Percentiles rank a stretch among this genome's conserved stretches.
These are phyloP conservation scores for Tolypocladium album DNA, from an alignment of 2,329 filamentous ascomycete genomes.

Conservation along the genomic window DNA sequence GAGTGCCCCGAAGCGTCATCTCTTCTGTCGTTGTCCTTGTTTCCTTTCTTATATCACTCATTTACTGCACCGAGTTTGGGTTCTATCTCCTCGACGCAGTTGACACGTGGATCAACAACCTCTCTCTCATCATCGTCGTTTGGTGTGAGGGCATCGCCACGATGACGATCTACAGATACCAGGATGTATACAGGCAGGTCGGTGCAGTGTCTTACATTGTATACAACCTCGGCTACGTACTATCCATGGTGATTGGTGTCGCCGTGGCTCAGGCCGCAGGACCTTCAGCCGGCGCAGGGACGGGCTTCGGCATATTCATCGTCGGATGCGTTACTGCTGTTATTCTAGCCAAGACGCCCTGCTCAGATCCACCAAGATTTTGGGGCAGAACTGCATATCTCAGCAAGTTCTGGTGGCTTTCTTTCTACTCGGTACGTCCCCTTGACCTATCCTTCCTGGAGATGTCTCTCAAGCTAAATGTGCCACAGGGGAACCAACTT, in stretches of 20 bases:
- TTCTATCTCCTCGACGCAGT: slow-evolving; percentile 40
- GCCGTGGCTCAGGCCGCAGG: slow-evolving; percentile 31
- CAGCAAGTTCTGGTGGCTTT: slow-evolving; percentile 32
- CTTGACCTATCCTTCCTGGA: neutral
- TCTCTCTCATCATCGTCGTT: slow-evolving; percentile 39
- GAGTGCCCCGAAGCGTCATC: slow-evolving; percentile 26
- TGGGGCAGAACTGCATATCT: slow-evolving; percentile 26
- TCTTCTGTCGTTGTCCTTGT: slow-evolving; percentile 33
- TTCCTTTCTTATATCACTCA: slow-evolving; percentile 36
- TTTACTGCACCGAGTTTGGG: slow-evolving; percentile 32
- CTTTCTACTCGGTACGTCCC: neutral
- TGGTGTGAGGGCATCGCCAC: slow-evolving; percentile 37
- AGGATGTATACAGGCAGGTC: slow-evolving; percentile 29
- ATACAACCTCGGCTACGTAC: slow-evolving; percentile 37
- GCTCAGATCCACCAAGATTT: slow-evolving; percentile 25
- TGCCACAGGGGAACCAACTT: slow-evolving; percentile 36
- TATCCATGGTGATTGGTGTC: slow-evolving; percentile 35
- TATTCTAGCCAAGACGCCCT: slow-evolving; percentile 26
- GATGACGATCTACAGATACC: slow-evolving; percentile 39
- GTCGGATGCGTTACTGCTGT: slow-evolving; percentile 22
- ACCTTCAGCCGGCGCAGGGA: slow-evolving; percentile 30
- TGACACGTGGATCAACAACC: slow-evolving; percentile 41
- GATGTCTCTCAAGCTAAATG: neutral
- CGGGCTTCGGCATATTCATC: slow-evolving; percentile 37
- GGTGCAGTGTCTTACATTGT: slow-evolving; percentile 25